These are phyloP conservation scores for Scalesia atractyloides DNA, from an alignment of 129 eudicot genomes.

Conservation along the genomic window DNA sequence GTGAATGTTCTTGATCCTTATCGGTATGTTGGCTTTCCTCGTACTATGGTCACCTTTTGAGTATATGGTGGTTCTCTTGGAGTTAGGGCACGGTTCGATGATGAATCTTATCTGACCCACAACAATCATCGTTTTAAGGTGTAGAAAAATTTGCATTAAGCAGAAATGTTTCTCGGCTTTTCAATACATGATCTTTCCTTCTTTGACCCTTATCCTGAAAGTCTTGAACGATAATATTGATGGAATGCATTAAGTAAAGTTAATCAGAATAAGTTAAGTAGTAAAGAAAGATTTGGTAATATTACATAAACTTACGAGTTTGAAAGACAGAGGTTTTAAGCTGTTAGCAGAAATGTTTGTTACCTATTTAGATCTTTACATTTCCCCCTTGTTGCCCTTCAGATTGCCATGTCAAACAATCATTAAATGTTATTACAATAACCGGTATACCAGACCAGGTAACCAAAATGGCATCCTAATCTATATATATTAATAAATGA, in stretches of 20 bases:
- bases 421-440: constrained; percentile 6
- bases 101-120: no score
- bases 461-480: not conserved
- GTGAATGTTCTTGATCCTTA: constrained; percentile 1
- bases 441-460: not conserved
- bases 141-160: no score
- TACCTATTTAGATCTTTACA: constrained; percentile 11
- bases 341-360: constrained; percentile 50
- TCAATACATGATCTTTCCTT: constrained; percentile 24
- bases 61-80: not conserved
- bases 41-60: constrained; percentile 12
- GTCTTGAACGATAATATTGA: constrained; percentile 15
- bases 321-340: constrained; percentile 57
- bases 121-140: constrained; percentile 70
- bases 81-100: no score
- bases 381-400: constrained; percentile 40
- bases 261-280: constrained; percentile 1
- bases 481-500: no score
- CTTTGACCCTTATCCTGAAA: constrained; percentile 38
- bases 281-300: not conserved
- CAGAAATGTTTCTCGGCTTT: constrained; percentile 40
- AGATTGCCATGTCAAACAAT: constrained; percentile 38
- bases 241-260: not conserved
- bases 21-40: no score
- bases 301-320: constrained; percentile 52